phyloP scores from a whole-genome alignment of 2,329 filamentous ascomycete genomes.

The Ampelomyces quisqualis region DNA sequence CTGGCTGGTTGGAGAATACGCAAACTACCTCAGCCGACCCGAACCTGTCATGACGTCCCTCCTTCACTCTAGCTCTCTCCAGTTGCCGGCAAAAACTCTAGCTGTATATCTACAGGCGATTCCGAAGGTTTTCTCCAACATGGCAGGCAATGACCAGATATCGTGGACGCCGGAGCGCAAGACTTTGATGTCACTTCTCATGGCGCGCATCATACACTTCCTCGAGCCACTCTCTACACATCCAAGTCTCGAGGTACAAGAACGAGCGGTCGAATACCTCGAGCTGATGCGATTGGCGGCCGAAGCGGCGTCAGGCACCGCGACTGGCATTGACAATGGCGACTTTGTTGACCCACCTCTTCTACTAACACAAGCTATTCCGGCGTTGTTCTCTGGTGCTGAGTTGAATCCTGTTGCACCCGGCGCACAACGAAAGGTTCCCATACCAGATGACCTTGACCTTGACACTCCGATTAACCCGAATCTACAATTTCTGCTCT shows the following conservation, averaged over 20 bases:
- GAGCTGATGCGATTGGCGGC: conserved; percentile 84
- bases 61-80: conserved; percentile 64
- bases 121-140: conserved; percentile 77
- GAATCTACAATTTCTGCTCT: conserved; percentile 67
- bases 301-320: conserved; percentile 73
- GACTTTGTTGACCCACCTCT: conserved; percentile 76
- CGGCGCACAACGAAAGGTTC: conserved; percentile 83
- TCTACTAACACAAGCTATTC: conserved; percentile 86
- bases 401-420: conserved; percentile 89
- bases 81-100: conserved; percentile 65
- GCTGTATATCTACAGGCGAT: conserved; percentile 79
- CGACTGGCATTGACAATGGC: conserved; percentile 56
- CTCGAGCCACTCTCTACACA: conserved; percentile 78
- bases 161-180: conserved; percentile 74
- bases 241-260: conserved; percentile 90
- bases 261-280: conserved; percentile 87
- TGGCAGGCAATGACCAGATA: conserved; percentile 65
- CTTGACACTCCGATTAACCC: conserved; percentile 80
- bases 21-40: conserved; percentile 67
- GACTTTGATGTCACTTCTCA: conserved; percentile 71
- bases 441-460: conserved; percentile 72
- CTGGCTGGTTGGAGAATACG: conserved; percentile 89
- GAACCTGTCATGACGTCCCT: conserved; percentile 73
- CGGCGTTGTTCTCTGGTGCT: conserved; percentile 79
- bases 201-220: conserved; percentile 78